Evolutionary conservation across 768 basidiomycete species (phyloP).

Genomic region (Crucibulum laeve): DNA sequence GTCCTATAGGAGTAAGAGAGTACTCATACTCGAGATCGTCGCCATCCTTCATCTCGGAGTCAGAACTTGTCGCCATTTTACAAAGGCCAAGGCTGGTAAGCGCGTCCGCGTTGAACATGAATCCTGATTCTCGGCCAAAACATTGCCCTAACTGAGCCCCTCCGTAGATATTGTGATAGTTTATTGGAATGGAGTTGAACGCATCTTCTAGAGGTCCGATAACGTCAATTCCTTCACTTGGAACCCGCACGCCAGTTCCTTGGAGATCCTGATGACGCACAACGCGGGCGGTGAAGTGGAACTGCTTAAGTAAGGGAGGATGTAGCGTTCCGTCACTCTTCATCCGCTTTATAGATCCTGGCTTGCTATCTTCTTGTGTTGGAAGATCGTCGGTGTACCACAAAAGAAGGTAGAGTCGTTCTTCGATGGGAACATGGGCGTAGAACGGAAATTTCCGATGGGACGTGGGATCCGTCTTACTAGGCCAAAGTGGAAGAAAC

Average conservation of each 20-base stretch:
- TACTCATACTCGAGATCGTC: not conserved
- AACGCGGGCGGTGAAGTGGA: constrained; percentile 1
- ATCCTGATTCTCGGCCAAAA: not conserved
- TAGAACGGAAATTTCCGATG: not conserved
- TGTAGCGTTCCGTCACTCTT: too few species aligned
- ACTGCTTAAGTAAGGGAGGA: not conserved
- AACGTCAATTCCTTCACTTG: not conserved
- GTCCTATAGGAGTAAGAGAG: not conserved
- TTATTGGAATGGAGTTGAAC: not conserved
- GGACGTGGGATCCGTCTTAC: not conserved
- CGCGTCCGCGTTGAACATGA: constrained; percentile 2
- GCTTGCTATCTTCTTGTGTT: too few species aligned
- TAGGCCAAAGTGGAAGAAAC: constrained; percentile 1
- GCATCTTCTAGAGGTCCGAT: not conserved
- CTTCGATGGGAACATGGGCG: not conserved
- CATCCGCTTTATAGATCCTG: too few species aligned
- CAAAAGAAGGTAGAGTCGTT: not conserved
- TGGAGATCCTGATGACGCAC: not conserved
- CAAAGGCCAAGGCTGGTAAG: not conserved
- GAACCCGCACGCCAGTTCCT: constrained; percentile 1
- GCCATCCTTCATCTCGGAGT: not conserved
- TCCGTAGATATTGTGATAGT: not conserved
- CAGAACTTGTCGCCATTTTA: constrained; percentile 8
- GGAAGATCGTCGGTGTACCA: not conserved
- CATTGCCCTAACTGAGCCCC: not conserved